A percentile compares a stretch with the other conserved stretches of the same genome.
phyloP scores from a whole-genome alignment of 2,329 filamentous ascomycete species.

The Polychaeton citri region DNA sequence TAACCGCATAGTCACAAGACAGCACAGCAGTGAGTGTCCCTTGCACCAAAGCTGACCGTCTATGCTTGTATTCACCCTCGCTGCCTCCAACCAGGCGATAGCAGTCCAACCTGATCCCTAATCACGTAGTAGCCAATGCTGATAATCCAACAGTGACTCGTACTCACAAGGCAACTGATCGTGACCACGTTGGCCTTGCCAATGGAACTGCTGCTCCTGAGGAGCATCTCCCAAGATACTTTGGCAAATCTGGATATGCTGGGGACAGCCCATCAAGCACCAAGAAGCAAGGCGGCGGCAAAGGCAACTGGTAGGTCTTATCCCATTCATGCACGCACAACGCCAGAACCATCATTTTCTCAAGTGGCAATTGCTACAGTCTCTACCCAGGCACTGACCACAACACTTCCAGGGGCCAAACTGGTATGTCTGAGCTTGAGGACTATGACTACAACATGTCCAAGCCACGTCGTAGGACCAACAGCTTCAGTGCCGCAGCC shows the following conservation, averaged over 20 bases:
- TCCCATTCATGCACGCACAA: slow-evolving; percentile 1
- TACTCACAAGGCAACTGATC: slow-evolving; percentile 90
- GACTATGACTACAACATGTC: slow-evolving; percentile 72
- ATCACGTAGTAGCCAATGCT: too few relatives aligned
- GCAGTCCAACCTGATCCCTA: slow-evolving; percentile 6
- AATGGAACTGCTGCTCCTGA: slow-evolving; percentile 57
- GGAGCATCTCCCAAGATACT: slow-evolving; percentile 78
- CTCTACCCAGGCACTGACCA: slow-evolving; percentile 2
- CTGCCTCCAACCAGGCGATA: slow-evolving; percentile 2
- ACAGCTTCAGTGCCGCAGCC: slow-evolving; percentile 64
- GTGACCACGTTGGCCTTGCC: slow-evolving; percentile 69
- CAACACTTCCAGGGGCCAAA: slow-evolving; percentile 52
- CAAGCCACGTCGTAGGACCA: slow-evolving; percentile 83
- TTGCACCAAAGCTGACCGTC: too few relatives aligned
- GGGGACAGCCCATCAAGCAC: slow-evolving; percentile 80
- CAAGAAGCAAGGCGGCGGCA: slow-evolving; percentile 92
- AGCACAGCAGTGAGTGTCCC: too few relatives aligned
- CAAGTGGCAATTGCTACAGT: neutral
- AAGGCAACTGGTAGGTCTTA: slow-evolving; percentile 73
- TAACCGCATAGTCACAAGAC: neutral
- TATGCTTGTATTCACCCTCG: neutral
- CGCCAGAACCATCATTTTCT: slow-evolving; percentile 1
- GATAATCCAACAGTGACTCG: slow-evolving; percentile 62
- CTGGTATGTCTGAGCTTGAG: slow-evolving; percentile 64
- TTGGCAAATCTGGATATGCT: slow-evolving; percentile 71